phyloP scores from a whole-genome alignment of 495 filamentous ascomycete genomes.

The Penicillium steckii region DNA sequence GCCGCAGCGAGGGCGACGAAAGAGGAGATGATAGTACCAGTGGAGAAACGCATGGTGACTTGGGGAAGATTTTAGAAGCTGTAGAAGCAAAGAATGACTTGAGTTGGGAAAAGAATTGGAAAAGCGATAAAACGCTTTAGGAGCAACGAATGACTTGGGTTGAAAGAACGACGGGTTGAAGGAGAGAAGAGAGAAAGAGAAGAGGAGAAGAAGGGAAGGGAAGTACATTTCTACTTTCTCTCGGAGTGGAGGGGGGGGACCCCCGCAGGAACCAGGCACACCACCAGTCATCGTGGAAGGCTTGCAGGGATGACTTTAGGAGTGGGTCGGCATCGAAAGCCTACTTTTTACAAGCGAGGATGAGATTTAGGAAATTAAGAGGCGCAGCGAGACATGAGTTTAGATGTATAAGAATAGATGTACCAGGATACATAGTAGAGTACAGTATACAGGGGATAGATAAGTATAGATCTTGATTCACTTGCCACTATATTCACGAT shows the following conservation, averaged over 20 bases:
- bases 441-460: no score
- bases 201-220: slow-evolving; percentile 21
- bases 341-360: slow-evolving; percentile 5
- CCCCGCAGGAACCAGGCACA: not conserved
- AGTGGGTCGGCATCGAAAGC: not conserved
- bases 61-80: slow-evolving; percentile 9
- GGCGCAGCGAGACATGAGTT: no score
- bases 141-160: slow-evolving; percentile 27
- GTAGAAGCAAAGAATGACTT: slow-evolving; percentile 22
- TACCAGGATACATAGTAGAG: no score
- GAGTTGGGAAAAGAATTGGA: slow-evolving; percentile 17
- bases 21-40: slow-evolving; percentile 42
- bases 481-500: no score
- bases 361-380: not conserved
- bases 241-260: not conserved
- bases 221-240: slow-evolving; percentile 15
- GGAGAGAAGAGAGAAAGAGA: slow-evolving; percentile 10
- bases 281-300: not conserved
- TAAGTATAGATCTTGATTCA: no score
- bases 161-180: slow-evolving; percentile 15
- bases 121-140: slow-evolving; percentile 12
- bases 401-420: not conserved
- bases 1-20: slow-evolving; percentile 53
- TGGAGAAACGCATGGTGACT: slow-evolving; percentile 53
- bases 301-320: not conserved